Percentiles rank a stretch among this genome's conserved stretches.
Evolutionary conservation across 352 stramenopile species (phyloP).

Genomic region (Pythium plurisporium): DNA sequence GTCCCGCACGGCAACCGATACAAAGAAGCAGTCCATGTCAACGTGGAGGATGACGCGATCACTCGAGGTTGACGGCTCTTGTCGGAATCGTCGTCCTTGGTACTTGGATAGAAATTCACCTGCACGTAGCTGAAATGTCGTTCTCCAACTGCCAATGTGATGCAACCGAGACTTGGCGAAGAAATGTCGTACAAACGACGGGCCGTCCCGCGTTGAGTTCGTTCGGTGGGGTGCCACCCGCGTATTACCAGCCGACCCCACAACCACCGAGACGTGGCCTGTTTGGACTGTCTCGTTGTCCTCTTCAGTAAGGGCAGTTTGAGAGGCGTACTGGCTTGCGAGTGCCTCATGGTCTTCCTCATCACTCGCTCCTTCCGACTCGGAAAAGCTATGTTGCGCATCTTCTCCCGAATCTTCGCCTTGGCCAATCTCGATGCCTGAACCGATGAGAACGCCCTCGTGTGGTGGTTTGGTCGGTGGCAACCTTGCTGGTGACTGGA

Average conservation of each 20-base stretch:
- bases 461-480: background rate
- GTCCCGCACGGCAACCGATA: conserved; percentile 84
- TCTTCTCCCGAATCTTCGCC: background rate
- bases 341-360: conserved; percentile 20
- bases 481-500: background rate
- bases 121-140: conserved; percentile 68
- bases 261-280: no score
- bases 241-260: no score
- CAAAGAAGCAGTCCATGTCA: conserved; percentile 98
- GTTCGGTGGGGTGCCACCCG: no score
- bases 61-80: conserved; percentile 28
- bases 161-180: conserved; percentile 84
- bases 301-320: background rate
- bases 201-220: conserved; percentile 68
- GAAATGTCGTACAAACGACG: conserved; percentile 71
- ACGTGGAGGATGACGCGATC: conserved; percentile 92
- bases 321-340: conserved; percentile 15
- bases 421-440: background rate
- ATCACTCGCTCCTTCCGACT: conserved; percentile 22
- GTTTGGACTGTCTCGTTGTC: no score
- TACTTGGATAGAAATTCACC: conserved; percentile 62
- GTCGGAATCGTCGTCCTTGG: conserved; percentile 34
- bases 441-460: no score
- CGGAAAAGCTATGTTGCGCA: conserved; percentile 19
- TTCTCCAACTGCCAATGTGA: conserved; percentile 78